phyloP scores from a whole-genome alignment of 768 basidiomycete species.

The Auriculariales sp. region DNA sequence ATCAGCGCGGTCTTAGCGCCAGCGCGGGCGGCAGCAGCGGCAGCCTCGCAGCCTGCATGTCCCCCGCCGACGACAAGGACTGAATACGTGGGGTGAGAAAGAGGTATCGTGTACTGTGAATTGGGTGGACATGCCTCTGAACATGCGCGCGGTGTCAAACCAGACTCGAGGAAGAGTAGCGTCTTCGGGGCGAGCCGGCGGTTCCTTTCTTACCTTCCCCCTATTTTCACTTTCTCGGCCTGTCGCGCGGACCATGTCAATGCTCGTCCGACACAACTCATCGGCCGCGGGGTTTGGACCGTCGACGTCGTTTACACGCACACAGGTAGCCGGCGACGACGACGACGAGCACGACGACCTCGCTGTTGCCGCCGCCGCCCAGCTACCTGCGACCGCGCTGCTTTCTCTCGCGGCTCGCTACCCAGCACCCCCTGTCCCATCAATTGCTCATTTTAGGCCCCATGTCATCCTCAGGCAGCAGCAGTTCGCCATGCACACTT shows the following conservation, averaged over 20 bases:
- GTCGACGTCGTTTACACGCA: not conserved
- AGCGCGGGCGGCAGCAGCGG: constrained; percentile 68
- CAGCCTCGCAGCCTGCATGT: constrained; percentile 88
- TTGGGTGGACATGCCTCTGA: not conserved
- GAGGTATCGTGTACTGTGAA: not conserved
- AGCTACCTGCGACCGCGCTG: not conserved
- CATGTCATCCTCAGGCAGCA: too few relatives aligned
- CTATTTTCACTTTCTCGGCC: not conserved
- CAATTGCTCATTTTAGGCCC: too few relatives aligned
- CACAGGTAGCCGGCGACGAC: not conserved
- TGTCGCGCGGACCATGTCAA: too few relatives aligned
- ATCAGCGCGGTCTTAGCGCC: constrained; percentile 71
- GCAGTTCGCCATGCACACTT: too few relatives aligned
- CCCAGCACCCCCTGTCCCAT: too few relatives aligned
- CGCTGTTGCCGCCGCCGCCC: not conserved
- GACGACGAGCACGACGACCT: not conserved
- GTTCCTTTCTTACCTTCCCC: not conserved
- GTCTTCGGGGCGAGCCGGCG: too few relatives aligned
- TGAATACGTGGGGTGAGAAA: constrained; percentile 8
- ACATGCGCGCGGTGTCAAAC: too few relatives aligned
- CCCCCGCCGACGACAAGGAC: constrained; percentile 86
- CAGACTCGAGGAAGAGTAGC: too few relatives aligned
- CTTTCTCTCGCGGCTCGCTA: not conserved
- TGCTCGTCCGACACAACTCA: too few relatives aligned
- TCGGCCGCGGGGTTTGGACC: not conserved